Percentiles rank a stretch among this genome's conserved stretches.
Evolutionary conservation across 2,329 filamentous ascomycete species (phyloP).

Genomic region (Berkeleyomyces rouxiae): DNA sequence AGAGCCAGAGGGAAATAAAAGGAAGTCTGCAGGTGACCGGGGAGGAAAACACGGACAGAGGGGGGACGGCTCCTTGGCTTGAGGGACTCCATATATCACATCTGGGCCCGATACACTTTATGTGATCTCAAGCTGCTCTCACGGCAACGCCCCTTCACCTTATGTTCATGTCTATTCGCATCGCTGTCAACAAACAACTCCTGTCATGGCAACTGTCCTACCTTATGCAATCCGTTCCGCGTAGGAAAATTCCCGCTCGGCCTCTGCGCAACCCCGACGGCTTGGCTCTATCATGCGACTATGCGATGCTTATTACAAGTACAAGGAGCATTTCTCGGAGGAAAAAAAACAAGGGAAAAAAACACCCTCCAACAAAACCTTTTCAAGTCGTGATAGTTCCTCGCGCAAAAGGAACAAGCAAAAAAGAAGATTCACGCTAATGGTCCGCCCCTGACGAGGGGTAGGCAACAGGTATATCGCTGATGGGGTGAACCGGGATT

Average conservation of each 20-base stretch:
- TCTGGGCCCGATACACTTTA: too few relatives aligned
- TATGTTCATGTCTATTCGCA: not conserved
- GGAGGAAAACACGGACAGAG: not conserved
- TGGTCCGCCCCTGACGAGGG: not conserved
- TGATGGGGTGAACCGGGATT: slow-evolving; percentile 13
- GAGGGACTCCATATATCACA: too few relatives aligned
- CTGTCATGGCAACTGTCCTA: not conserved
- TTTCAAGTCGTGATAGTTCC: too few relatives aligned
- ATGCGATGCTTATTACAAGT: too few relatives aligned
- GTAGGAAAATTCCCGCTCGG: not conserved
- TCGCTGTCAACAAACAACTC: not conserved
- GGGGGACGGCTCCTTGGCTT: not conserved
- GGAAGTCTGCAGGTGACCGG: not conserved
- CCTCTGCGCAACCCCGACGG: not conserved
- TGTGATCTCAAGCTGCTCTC: too few relatives aligned
- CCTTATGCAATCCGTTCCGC: not conserved
- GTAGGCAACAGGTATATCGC: not conserved
- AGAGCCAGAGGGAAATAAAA: not conserved
- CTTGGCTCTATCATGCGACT: too few relatives aligned
- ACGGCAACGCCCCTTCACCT: too few relatives aligned
- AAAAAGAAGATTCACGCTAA: not conserved
- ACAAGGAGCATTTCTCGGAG: too few relatives aligned
- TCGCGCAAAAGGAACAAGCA: not conserved
- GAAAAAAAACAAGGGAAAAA: too few relatives aligned
- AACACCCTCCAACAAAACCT: too few relatives aligned